A percentile compares a stretch with the other conserved stretches of the same genome.
Conservation (phyloP, 192 early-diverging fungal genomes). For the Coemansia sp. region DNA sequence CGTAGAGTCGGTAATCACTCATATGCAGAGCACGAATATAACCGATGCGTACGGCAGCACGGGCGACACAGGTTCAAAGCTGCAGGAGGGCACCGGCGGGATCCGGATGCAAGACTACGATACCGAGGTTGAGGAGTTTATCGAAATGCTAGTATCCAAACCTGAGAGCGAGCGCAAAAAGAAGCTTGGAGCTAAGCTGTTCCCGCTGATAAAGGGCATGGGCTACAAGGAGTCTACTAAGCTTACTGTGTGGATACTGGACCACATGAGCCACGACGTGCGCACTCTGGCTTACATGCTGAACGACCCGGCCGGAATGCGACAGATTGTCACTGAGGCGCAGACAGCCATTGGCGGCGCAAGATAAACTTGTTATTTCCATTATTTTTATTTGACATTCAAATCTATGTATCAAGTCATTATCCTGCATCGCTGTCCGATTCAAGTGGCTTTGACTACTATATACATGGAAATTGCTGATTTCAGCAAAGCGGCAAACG, state of each 20-base stretch:
- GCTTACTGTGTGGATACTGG: slow-evolving; percentile 57
- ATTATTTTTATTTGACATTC: too few species aligned
- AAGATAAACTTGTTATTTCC: too few species aligned
- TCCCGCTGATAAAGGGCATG: slow-evolving; percentile 57
- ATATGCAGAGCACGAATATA: slow-evolving; percentile 1
- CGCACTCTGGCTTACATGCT: slow-evolving; percentile 52
- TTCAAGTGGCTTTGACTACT: background rate
- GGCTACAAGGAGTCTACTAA: slow-evolving; percentile 54
- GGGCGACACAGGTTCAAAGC: background rate
- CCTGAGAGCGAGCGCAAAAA: slow-evolving; percentile 54
- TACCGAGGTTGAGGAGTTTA: slow-evolving; percentile 47
- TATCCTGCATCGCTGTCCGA: background rate
- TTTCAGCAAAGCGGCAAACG: background rate
- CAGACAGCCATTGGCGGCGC: slow-evolving; percentile 23
- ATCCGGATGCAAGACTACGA: slow-evolving; percentile 39
- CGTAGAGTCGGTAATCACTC: background rate
- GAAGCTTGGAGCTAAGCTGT: slow-evolving; percentile 56
- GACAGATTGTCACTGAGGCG: slow-evolving; percentile 44
- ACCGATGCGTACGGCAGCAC: background rate
- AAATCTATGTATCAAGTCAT: too few species aligned
- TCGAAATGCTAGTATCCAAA: slow-evolving; percentile 49
- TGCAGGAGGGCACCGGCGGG: slow-evolving; percentile 1
- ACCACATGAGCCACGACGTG: slow-evolving; percentile 54
- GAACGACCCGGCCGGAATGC: slow-evolving; percentile 40
- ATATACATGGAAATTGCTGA: background rate